Conservation (phyloP, 345 rosid species). For the Salix arbutifolia region DNA sequence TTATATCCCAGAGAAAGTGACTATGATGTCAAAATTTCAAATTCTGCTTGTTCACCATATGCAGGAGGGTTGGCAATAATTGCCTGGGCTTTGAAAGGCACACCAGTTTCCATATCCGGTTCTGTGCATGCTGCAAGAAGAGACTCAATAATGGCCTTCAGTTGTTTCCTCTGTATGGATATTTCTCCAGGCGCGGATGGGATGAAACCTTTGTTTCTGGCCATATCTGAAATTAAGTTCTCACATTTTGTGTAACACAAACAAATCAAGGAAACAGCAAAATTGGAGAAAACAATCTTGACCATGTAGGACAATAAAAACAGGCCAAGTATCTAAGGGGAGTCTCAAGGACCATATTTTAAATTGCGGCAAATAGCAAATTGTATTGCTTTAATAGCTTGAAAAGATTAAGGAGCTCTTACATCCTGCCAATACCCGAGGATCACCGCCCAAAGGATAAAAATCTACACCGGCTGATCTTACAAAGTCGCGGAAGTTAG, state of each 20-base stretch:
- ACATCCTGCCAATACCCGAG: conserved; percentile 93
- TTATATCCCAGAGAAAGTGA: not conserved
- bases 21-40: not conserved
- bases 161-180: conserved; percentile 76
- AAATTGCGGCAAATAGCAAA: not conserved
- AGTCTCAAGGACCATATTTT: not conserved
- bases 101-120: conserved; percentile 71
- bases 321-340: not conserved
- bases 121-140: conserved; percentile 93
- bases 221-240: conserved; percentile 62
- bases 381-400: not conserved
- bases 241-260: not conserved
- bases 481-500: conserved; percentile 73
- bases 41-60: conserved; percentile 52
- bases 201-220: conserved; percentile 91
- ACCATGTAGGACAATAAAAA: not conserved
- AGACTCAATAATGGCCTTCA: conserved; percentile 90
- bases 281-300: not conserved
- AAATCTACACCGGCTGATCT: conserved; percentile 81
- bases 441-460: conserved; percentile 95
- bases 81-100: conserved; percentile 85
- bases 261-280: not conserved
- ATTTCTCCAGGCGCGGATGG: conserved; percentile 98
- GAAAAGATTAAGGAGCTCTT: conserved; percentile 37
- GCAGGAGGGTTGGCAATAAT: conserved; percentile 98